Evolutionary conservation across 2,329 filamentous ascomycete genomes (phyloP).

Genomic region (Colletotrichum aenigma): DNA sequence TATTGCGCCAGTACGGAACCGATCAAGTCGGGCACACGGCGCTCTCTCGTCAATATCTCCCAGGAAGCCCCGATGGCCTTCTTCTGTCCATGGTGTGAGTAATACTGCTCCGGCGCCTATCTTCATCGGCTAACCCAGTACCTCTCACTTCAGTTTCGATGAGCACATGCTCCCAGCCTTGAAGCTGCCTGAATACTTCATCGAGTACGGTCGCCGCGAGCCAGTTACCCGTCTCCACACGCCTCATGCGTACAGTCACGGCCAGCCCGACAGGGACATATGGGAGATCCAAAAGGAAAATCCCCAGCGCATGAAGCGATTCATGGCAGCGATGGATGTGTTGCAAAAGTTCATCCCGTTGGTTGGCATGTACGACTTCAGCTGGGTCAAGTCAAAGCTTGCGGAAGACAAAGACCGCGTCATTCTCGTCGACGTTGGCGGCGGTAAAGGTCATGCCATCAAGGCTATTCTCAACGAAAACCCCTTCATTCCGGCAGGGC

Average conservation of each 20-base stretch:
- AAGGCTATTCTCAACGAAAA: conserved; percentile 19
- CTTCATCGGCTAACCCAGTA: too few species aligned
- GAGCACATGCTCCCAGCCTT: conserved; percentile 23
- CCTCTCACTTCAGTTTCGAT: conserved; percentile 26
- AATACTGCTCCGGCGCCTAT: too few species aligned
- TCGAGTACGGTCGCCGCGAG: conserved; percentile 32
- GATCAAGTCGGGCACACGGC: conserved; percentile 26
- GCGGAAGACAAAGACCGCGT: conserved; percentile 8
- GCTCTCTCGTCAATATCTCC: conserved; percentile 21
- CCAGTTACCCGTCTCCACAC: conserved; percentile 29
- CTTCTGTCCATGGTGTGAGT: conserved; percentile 14
- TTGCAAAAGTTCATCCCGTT: conserved; percentile 26
- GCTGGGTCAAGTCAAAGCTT: conserved; percentile 26
- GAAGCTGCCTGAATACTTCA: conserved; percentile 34
- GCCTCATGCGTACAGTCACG: conserved; percentile 29
- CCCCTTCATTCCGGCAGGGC: background rate
- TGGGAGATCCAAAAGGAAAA: conserved; percentile 33
- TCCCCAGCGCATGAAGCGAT: conserved; percentile 26
- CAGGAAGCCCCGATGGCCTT: conserved; percentile 7
- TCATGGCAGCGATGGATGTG: conserved; percentile 32
- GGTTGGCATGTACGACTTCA: conserved; percentile 32
- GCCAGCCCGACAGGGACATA: conserved; percentile 30
- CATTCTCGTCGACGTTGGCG: conserved; percentile 37
- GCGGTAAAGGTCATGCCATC: conserved; percentile 31
- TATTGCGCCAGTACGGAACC: conserved; percentile 22